Evolutionary conservation across 495 filamentous ascomycete genomes (phyloP).

Genomic region (Neurospora sublineolata): DNA sequence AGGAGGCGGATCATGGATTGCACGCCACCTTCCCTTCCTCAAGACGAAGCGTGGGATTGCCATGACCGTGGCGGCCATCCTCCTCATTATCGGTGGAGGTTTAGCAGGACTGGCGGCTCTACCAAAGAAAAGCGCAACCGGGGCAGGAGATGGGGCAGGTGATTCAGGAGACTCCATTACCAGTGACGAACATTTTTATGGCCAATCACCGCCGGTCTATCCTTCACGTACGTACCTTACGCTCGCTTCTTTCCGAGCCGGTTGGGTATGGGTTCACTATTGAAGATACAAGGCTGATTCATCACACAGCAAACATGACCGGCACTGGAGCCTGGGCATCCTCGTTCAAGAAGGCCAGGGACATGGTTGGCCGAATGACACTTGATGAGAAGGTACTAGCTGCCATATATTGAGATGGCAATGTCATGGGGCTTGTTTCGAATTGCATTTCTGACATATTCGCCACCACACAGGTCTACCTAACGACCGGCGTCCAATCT

Average conservation of each 20-base stretch:
- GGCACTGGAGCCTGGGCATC: conserved; percentile 34
- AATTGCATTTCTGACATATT: not conserved
- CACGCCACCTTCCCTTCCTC: conserved; percentile 30
- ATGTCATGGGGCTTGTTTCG: not conserved
- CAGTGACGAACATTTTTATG: conserved; percentile 41
- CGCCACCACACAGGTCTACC: conserved; percentile 35
- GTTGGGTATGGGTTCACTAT: not conserved
- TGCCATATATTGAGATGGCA: conserved; percentile 17
- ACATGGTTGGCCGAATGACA: conserved; percentile 45
- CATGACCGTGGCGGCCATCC: conserved; percentile 20
- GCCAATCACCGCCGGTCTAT: conserved; percentile 45
- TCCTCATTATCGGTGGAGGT: conserved; percentile 26
- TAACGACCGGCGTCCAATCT: conserved; percentile 37
- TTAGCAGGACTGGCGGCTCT: conserved; percentile 24
- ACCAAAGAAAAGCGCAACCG: conserved; percentile 6
- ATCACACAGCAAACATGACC: conserved; percentile 41
- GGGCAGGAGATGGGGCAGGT: not conserved
- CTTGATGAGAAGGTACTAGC: conserved; percentile 48
- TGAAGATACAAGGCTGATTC: not conserved
- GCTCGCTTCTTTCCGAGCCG: not conserved
- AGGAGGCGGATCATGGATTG: conserved; percentile 13
- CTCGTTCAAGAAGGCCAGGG: conserved; percentile 40
- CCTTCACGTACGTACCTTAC: conserved; percentile 41
- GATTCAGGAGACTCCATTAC: conserved; percentile 24
- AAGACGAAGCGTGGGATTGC: conserved; percentile 25